Evolutionary conservation across 345 rosid genomes (phyloP), one percentile per base, ranked within the genome.

Genomic region (Syzygium jambos): DNA sequence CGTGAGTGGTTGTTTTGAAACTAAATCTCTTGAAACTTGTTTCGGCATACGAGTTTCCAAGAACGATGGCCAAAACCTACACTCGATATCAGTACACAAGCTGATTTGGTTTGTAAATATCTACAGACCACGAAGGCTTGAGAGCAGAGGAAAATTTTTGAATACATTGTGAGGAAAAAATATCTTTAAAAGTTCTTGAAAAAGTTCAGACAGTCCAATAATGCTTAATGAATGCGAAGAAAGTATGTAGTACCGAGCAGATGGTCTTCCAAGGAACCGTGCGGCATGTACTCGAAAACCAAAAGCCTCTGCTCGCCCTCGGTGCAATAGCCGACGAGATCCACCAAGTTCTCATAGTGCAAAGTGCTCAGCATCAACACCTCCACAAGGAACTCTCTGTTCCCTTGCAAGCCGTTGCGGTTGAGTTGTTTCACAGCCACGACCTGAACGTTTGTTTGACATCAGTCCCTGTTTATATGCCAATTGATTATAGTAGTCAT

Each of bases 371-470:
- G 87, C 95, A 92, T 94, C 91, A 94, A 53, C 78, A 94, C 96
- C 89, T 94, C 94, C n/a, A 93, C 94, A 25, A 95, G 92, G 86
- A 95, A 94, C 86, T 95, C 94, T 80, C 88, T 91, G 89, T 93
- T 93, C 23, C 95, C 96, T 92, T 94, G 95, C 88, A 92, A 55
- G 13, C 95, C 96, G 87, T 93, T 94, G 86, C 95, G 88, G 55
- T 94, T 93, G 41, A 95, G 95, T 89, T 93, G 96, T 91, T 94
- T 94, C 89, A 94, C 92, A 11, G 96, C 96, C 77, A 91, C 96
- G 41, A 89, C 89, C 98, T 94, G 88, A 85, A 89, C 1, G 46
- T 43, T 43, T 38, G 3, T 29, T 43, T 0, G 30, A 21, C 43
- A 22, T 57, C 43, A 73, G 86, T 53, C 86, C 25, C 27, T 30